Base-by-base conservation (phyloP, 148 eudicot species). In the Linanthus parryae region DNA sequence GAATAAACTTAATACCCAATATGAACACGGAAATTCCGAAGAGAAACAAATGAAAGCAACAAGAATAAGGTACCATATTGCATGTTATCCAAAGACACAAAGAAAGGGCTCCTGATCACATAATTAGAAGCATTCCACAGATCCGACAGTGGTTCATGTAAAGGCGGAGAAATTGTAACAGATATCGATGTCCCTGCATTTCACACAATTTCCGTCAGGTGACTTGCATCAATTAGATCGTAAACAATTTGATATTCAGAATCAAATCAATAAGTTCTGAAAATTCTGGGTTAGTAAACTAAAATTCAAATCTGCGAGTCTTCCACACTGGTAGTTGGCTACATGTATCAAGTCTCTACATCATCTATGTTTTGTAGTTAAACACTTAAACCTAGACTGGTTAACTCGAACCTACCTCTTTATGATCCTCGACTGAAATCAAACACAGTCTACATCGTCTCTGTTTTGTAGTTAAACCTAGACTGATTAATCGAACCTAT, bases 121-220 rank as follows among this genome's bases (percentile, higher is more conserved):
- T 44, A 62, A 20, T 23, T 62, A 52, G 43, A 60, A 29, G 53
- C 41, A 62, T 62, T 28, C 88, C 95, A 73, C 43, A 79, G 71
- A 59, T 47, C 15, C 5, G 58, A 48, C 41, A 64, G 30, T 14
- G 74, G 55, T 51, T 67, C 72, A 39, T 52, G 64, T 59, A 58
- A 40, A 15, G 60, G 3, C 5, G 54, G 53, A 20, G 76, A 82
- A 44, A 78, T 31, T 16, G 83, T 52, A 64, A 83, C 40, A 16
- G 48, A 45, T 29, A 73, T 39, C 15, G 68, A 52, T 38, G 71
- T 33, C 22, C 71, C 80, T 77, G 34, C 50, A 48, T 53, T 34
- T 57, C 38, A 54, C 16, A 18, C 16, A 26, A 49, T 30, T 27
- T 7, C 44, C 50, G n/a, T 29, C 28, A 20, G 21, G 19, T 25